Evolutionary conservation across 2,329 filamentous ascomycete species (phyloP).

Genomic region (Chrysoporthe puriensis): DNA sequence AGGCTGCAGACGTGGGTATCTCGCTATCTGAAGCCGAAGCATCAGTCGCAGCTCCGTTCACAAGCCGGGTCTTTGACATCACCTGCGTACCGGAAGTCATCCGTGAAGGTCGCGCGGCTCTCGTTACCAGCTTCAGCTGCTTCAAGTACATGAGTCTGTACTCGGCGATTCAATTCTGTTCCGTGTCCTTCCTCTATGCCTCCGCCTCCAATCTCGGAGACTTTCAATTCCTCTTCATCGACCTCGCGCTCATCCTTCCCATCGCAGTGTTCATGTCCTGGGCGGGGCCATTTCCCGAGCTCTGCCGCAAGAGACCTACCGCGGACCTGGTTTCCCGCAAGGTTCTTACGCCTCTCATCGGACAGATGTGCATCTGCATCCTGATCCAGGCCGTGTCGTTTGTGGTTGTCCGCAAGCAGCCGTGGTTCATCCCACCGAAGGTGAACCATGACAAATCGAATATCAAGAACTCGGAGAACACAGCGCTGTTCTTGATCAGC

Average conservation of each 20-base stretch:
- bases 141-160: conserved; percentile 99
- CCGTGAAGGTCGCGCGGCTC: conserved; percentile 86
- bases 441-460: conserved; percentile 80
- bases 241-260: conserved; percentile 87
- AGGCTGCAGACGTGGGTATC: conserved; percentile 96
- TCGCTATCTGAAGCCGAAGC: conserved; percentile 97
- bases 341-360: conserved; percentile 84
- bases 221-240: conserved; percentile 98
- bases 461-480: conserved; percentile 91
- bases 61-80: conserved; percentile 93
- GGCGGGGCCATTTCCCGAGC: conserved; percentile 78
- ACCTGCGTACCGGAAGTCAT: conserved; percentile 94
- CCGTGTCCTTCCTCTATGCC: conserved; percentile 94
- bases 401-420: conserved; percentile 73
- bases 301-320: conserved; percentile 85
- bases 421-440: conserved; percentile 85
- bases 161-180: conserved; percentile 98
- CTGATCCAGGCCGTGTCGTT: conserved; percentile 76
- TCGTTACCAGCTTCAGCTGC: conserved; percentile 98
- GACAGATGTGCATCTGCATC: conserved; percentile 84
- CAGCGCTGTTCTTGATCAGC: conserved; percentile 83
- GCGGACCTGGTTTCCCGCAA: conserved; percentile 92
- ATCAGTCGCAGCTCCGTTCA: conserved; percentile 97
- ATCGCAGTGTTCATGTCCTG: conserved; percentile 99
- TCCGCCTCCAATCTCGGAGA: conserved; percentile 93